These are phyloP conservation scores for Hypoxylon intermedium DNA, from an alignment of 495 filamentous ascomycete genomes.

Conservation along the genomic window DNA sequence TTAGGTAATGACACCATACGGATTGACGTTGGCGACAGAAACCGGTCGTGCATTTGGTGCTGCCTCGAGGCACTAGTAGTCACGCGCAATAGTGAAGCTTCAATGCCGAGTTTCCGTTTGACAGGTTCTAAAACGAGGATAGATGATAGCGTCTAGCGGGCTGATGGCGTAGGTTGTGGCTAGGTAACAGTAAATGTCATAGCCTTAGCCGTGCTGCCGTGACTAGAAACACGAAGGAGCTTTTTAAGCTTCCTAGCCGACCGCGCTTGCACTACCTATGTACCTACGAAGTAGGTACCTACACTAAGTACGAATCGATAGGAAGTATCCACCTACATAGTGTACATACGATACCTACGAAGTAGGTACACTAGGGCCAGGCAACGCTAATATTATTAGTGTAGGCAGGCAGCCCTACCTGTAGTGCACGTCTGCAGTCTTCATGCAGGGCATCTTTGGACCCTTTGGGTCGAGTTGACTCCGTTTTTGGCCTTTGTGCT, in stretches of 20 bases:
- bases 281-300: neutral
- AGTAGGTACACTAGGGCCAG: too few relatives aligned
- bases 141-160: conserved; percentile 17
- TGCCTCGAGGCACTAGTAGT: conserved; percentile 21
- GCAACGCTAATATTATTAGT: too few relatives aligned
- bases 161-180: conserved; percentile 3
- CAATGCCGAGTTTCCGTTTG: conserved; percentile 4
- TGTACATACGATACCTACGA: too few relatives aligned
- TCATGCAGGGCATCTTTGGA: conserved; percentile 2
- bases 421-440: too few relatives aligned
- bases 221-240: conserved; percentile 27
- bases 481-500: conserved; percentile 26
- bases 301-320: too few relatives aligned
- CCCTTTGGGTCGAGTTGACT: conserved; percentile 4
- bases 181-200: conserved; percentile 10
- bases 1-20: conserved; percentile 35
- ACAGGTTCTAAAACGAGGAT: conserved; percentile 6
- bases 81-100: neutral
- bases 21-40: conserved; percentile 34
- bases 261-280: conserved; percentile 3
- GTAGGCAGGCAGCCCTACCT: too few relatives aligned
- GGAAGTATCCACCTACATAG: too few relatives aligned
- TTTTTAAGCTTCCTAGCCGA: conserved; percentile 28
- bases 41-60: conserved; percentile 28
- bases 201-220: conserved; percentile 29